Evolutionary conservation across 2,329 filamentous ascomycete species (phyloP).

Genomic region (Huntiella savannae): DNA sequence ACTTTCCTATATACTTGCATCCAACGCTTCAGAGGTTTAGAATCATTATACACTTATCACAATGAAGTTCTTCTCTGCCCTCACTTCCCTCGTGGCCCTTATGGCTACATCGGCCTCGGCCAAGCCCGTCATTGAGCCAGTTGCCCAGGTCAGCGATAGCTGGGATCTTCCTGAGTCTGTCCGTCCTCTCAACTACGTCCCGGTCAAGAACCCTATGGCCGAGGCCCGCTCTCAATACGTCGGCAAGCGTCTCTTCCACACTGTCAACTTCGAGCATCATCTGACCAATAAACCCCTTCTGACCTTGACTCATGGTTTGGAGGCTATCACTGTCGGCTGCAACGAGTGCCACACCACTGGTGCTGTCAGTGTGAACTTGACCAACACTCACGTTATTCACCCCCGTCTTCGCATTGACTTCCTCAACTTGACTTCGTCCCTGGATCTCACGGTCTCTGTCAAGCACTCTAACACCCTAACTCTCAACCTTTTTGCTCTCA

Average conservation of each 20-base stretch:
- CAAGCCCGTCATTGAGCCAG: slow-evolving; percentile 2
- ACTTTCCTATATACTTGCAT: background rate
- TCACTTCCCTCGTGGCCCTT: slow-evolving; percentile 1
- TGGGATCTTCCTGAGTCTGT: slow-evolving; percentile 5
- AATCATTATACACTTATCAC: background rate
- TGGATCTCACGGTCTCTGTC: slow-evolving; percentile 28
- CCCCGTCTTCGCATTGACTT: slow-evolving; percentile 29
- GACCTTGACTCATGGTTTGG: background rate
- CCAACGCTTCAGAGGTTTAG: background rate
- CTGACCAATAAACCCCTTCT: background rate
- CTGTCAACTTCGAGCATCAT: slow-evolving; percentile 10
- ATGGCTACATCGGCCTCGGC: slow-evolving; percentile 3
- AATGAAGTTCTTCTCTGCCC: slow-evolving; percentile 1
- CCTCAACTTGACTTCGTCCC: slow-evolving; percentile 29
- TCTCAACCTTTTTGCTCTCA: slow-evolving; percentile 28
- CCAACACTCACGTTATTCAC: slow-evolving; percentile 20
- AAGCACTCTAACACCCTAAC: slow-evolving; percentile 29
- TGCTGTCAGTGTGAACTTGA: slow-evolving; percentile 25
- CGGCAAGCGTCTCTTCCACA: slow-evolving; percentile 11
- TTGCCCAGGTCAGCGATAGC: background rate
- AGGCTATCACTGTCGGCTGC: slow-evolving; percentile 19
- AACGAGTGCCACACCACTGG: slow-evolving; percentile 32
- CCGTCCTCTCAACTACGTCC: slow-evolving; percentile 9
- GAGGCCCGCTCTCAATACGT: slow-evolving; percentile 11
- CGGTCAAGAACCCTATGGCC: slow-evolving; percentile 9